Percentiles rank a stretch among this genome's conserved stretches.
Conservation (phyloP, 805 yeast species). For the Saccharomycopsis fibuligera region DNA sequence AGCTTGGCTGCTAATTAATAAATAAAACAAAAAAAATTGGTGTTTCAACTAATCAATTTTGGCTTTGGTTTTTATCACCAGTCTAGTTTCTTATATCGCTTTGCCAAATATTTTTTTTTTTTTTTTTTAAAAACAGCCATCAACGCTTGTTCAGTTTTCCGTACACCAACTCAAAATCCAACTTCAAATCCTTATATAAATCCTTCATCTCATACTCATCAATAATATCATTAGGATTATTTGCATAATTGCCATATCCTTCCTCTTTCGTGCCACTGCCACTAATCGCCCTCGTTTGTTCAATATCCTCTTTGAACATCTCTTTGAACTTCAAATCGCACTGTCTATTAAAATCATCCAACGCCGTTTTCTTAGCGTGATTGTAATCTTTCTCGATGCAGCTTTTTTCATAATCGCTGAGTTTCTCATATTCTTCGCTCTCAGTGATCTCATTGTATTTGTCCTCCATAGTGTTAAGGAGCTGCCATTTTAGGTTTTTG, state of each 20-base stretch:
- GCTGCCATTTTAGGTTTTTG: constrained; percentile 8
- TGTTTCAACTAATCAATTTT: too few species aligned
- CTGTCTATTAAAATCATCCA: constrained; percentile 12
- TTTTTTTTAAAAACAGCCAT: background rate
- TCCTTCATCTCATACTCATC: constrained; percentile 21
- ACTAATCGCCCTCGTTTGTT: background rate
- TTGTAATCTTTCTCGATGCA: constrained; percentile 13
- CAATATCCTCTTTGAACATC: constrained; percentile 19
- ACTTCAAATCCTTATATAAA: constrained; percentile 17
- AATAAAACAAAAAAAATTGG: too few species aligned
- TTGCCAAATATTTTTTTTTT: background rate
- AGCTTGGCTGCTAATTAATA: too few species aligned
- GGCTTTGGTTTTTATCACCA: too few species aligned
- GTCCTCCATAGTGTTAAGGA: constrained; percentile 10
- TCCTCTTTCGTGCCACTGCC: background rate
- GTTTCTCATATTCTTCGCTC: constrained; percentile 6
- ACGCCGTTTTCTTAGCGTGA: constrained; percentile 4
- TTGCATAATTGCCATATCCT: background rate
- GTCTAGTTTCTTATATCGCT: too few species aligned
- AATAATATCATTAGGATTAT: constrained; percentile 16
- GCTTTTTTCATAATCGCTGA: constrained; percentile 15
- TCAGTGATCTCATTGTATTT: constrained; percentile 11
- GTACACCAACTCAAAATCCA: constrained; percentile 13
- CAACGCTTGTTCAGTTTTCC: too few species aligned
- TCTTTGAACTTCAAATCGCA: constrained; percentile 14